Percentiles rank a stretch among this genome's conserved stretches.
phyloP scores from a whole-genome alignment of 2,329 filamentous ascomycete genomes.

The Biscogniauxia mediterranea region DNA sequence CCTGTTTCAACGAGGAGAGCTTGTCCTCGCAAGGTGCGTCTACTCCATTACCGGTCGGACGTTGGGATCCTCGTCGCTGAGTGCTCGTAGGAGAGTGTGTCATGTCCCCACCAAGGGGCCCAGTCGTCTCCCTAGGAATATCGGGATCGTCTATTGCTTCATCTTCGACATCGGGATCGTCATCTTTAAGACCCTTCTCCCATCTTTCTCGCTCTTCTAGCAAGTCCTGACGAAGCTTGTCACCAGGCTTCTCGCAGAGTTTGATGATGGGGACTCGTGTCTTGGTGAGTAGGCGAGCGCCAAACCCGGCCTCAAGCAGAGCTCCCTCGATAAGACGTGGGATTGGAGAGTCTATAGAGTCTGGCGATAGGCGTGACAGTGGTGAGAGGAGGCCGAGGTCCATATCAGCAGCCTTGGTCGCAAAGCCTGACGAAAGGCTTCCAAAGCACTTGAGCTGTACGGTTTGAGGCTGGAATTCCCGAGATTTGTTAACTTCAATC shows the following conservation, averaged over 20 bases:
- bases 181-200: slow-evolving; percentile 56
- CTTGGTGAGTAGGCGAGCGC: slow-evolving; percentile 72
- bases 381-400: slow-evolving; percentile 77
- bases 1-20: slow-evolving; percentile 40
- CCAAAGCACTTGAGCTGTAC: slow-evolving; percentile 78
- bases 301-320: slow-evolving; percentile 69
- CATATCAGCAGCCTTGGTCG: slow-evolving; percentile 85
- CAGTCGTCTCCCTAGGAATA: slow-evolving; percentile 1
- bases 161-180: slow-evolving; percentile 39
- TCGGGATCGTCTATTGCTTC: slow-evolving; percentile 30
- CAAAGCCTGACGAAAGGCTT: slow-evolving; percentile 81
- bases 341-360: slow-evolving; percentile 58
- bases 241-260: slow-evolving; percentile 69
- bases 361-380: slow-evolving; percentile 52
- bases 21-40: slow-evolving; percentile 15
- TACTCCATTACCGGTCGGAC: not conserved
- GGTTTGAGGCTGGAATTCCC: slow-evolving; percentile 50
- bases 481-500: slow-evolving; percentile 34
- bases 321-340: slow-evolving; percentile 74
- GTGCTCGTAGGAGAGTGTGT: slow-evolving; percentile 2
- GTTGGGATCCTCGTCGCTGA: slow-evolving; percentile 11
- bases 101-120: slow-evolving; percentile 1
- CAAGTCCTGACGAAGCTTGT: slow-evolving; percentile 59
- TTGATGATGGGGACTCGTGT: slow-evolving; percentile 88
- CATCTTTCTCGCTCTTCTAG: slow-evolving; percentile 66